Evolutionary conservation across 352 stramenopile species (phyloP), one percentile per base, ranked within the genome.

Genomic region (Phytopythium helicoides): DNA sequence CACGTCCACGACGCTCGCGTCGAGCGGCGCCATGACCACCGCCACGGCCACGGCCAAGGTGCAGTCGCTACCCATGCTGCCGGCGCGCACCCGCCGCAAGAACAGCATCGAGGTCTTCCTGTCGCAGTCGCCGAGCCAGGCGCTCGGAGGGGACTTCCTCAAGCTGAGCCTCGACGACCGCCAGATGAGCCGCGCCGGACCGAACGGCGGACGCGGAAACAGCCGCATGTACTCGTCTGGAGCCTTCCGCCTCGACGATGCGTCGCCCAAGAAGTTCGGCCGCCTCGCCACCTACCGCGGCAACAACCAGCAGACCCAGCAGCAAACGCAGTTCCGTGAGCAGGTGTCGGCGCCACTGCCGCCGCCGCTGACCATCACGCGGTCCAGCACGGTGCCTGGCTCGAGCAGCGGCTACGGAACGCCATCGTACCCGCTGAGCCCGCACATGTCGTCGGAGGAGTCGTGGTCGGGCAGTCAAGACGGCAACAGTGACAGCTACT

Each of bases 51-150:
- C 55, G 5, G 60, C 57, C 19, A 66, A 72, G 39, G 47, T 56
- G 9, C 35, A 39, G 23, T 46, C 56, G 22, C 49, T 68, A 46
- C 64, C 71, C n/a, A 67, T 67, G 55, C 55, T 66, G 38, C 62
- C 65, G 26, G 47, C 53, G 14, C 65, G 39, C 26, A 75, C 62
- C 21, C 79, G 73, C 38, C 78, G 83, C 38, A 93, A 93, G 69
- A 93, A 86, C 69, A 90, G 78, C 63, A 89, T 93, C 33, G 83
- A 93, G 60, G 89, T 93, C 81, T 93, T 93, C 71, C 61, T 93
- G 3, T 93, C 83, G 58, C 83, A 91, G 59, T 90, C 78, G 47
- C 83, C 83, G 1, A 89, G 75, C 38, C 83, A 93, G 50, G 81
- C 81, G 16, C 60, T 93, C 19, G 83, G 83, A 26, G 81, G 78